Evolutionary conservation across 805 yeast species (phyloP).

Genomic region (Starmerella tilneyi): DNA sequence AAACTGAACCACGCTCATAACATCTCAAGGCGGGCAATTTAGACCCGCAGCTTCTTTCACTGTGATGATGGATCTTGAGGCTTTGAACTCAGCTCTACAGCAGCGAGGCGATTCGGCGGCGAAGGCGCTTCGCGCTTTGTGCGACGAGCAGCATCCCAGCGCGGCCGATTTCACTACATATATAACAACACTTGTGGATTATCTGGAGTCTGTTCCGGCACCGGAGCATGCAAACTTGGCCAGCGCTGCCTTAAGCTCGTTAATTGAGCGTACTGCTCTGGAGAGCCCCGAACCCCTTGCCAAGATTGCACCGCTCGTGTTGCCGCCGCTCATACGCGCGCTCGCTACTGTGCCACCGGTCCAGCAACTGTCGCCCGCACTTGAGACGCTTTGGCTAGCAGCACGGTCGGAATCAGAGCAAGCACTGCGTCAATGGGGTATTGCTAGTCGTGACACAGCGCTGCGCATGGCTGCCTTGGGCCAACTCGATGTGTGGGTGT

Average conservation of each 20-base stretch:
- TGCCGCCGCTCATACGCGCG: conserved; percentile 2
- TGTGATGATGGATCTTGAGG: background rate
- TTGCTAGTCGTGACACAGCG: conserved; percentile 23
- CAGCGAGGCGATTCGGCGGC: background rate
- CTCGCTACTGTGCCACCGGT: background rate
- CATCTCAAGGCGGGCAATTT: too few relatives aligned
- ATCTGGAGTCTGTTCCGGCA: background rate
- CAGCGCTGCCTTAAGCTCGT: background rate
- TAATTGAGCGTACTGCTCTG: background rate
- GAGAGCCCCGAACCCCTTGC: conserved; percentile 4
- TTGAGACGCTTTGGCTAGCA: conserved; percentile 32
- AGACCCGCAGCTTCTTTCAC: too few relatives aligned
- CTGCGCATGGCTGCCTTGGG: conserved; percentile 26
- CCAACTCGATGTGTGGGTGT: conserved; percentile 25
- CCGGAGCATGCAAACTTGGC: background rate
- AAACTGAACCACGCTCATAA: too few relatives aligned
- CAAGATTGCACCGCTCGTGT: background rate
- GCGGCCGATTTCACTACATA: background rate
- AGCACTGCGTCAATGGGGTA: conserved; percentile 29
- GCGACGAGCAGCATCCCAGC: background rate
- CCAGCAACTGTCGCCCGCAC: conserved; percentile 3
- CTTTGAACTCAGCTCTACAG: background rate
- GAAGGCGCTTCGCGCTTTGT: background rate
- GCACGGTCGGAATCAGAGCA: conserved; percentile 31
- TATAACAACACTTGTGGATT: background rate